Base-by-base conservation (phyloP, 257 asterid species). In the Nicotiana otophora region DNA sequence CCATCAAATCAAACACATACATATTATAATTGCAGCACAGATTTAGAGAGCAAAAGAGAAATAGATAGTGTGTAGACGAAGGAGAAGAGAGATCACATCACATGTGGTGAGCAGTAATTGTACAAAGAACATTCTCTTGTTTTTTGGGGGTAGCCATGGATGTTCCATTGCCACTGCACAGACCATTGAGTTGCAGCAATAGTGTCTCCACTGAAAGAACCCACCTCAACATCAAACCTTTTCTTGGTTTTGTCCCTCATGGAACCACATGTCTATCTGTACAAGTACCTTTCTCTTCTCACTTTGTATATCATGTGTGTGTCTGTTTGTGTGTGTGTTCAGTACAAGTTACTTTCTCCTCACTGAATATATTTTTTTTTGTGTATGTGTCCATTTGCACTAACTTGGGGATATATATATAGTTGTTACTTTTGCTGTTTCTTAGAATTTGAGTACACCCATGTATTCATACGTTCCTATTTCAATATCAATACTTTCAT, bases 161-260 rank as follows among this genome's bases (percentile, higher is more conserved):
- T 86, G 85, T 86, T n/a, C 84, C 92, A 61, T 83, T 92, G 92
- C 92, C 92, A 42, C 77, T 88, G 80, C 97, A 83, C 48, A 90
- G 84, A 84, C 90, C 93, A 48, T 72, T 85, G 85, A 81, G 89
- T 31, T 87, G 88, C 85, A 85, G 48, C 89, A 84, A 42, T 42
- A 82, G 86, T 46, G 80, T 77, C 81, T 60, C 68, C 36, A 64
- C 77, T 33, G 77, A 78, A 81, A 78, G 85, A 82, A 76, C 86
- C 48, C 89, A 83, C 64, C 60, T 83, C 85, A 90, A 89, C 94
- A 89, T 89, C 85, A 90, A 88, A 84, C 91, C 96, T 63, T 89
- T 90, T 84, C 26, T 88, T 30, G 95, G 98, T 23, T 87, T 93
- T 82, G 69, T 81, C 54, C 93, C 95, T 79, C 91, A 80, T 86